Conservation (phyloP, 176 grass and related monocot genomes). For the Urochloa ruziziensis region DNA sequence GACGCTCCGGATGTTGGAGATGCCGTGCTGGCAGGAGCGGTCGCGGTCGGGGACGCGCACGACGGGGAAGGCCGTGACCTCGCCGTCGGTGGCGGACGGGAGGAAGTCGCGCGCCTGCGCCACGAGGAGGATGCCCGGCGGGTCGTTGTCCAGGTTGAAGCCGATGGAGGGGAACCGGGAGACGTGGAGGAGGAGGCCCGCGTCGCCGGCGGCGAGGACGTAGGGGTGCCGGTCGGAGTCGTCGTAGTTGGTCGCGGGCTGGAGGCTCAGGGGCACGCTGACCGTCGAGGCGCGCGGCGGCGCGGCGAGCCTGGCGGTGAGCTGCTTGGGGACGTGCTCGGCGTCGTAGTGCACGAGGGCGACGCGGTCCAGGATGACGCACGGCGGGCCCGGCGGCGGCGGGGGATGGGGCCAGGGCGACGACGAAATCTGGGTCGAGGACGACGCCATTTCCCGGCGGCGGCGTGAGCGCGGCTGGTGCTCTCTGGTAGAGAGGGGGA, state of each 20-base stretch:
- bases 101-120: not conserved
- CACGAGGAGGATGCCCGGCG: conserved; percentile 1
- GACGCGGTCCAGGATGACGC: not conserved
- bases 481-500: too few species aligned
- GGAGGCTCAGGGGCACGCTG: not conserved
- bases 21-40: not conserved
- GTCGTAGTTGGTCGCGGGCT: not conserved
- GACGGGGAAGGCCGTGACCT: not conserved
- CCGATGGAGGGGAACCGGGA: not conserved
- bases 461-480: too few species aligned
- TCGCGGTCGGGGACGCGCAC: not conserved
- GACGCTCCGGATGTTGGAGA: not conserved
- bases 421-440: too few species aligned
- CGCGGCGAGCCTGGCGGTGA: not conserved
- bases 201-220: not conserved
- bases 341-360: conserved; percentile 3
- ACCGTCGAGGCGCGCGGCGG: not conserved
- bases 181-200: not conserved
- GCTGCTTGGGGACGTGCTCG: not conserved
- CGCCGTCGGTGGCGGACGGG: not conserved
- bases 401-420: not conserved
- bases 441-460: too few species aligned
- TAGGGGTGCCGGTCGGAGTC: conserved; percentile 9
- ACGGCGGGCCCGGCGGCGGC: not conserved
- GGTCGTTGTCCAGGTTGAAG: not conserved